phyloP scores from a whole-genome alignment of 176 grass and related monocot species.

The Saccharum officinarum region DNA sequence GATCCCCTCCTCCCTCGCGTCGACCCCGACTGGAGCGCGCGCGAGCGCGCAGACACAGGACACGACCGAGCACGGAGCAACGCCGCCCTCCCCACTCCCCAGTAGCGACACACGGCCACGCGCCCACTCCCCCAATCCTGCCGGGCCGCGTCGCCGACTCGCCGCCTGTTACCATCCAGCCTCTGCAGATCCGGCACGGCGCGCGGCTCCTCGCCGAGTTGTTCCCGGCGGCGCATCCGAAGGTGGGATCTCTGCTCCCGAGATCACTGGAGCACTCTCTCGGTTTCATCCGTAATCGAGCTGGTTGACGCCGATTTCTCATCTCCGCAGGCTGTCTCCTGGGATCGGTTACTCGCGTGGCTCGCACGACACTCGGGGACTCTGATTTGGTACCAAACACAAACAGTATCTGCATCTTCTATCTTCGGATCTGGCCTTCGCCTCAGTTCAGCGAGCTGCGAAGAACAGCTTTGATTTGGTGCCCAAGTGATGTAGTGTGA shows the following conservation, averaged over 20 bases:
- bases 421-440: slow-evolving; percentile 5
- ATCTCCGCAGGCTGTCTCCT: neutral
- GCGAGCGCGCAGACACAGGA: neutral
- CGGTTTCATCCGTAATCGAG: neutral
- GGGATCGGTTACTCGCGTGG: neutral
- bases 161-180: neutral
- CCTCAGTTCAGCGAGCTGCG: neutral
- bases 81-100: neutral
- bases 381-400: neutral
- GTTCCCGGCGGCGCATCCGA: neutral
- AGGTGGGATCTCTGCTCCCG: neutral
- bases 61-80: neutral
- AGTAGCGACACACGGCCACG: neutral
- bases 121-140: neutral
- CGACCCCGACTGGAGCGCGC: neutral
- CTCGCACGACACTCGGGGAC: neutral
- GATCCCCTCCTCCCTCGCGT: too few species aligned
- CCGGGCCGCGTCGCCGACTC: neutral
- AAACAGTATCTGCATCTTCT: neutral
- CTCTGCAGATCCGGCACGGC: neutral
- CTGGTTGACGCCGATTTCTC: neutral
- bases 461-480: neutral
- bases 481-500: neutral
- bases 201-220: neutral
- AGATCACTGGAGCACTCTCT: neutral